These are phyloP conservation scores for Colletotrichum tamarilloi DNA, from an alignment of 2,329 filamentous ascomycete species.

Conservation along the genomic window DNA sequence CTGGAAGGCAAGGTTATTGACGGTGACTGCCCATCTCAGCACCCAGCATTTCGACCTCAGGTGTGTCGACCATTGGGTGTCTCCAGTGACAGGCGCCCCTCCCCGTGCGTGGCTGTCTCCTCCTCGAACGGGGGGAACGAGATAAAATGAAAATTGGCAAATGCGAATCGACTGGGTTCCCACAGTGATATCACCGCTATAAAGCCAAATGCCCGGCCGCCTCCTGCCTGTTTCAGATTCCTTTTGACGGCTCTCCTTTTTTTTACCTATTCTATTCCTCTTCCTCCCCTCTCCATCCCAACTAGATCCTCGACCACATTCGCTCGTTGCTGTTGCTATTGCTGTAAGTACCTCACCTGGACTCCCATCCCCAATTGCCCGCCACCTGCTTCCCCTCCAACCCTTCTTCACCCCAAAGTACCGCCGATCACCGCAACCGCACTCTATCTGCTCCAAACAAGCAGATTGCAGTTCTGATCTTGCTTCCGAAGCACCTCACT, in stretches of 20 bases:
- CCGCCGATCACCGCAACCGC: conserved; percentile 23
- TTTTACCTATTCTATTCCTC: neutral
- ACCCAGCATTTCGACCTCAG: neutral
- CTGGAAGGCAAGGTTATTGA: conserved; percentile 2
- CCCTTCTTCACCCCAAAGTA: neutral
- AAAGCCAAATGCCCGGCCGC: conserved; percentile 32
- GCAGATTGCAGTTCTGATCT: neutral
- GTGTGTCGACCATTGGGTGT: neutral
- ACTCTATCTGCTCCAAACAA: conserved; percentile 16
- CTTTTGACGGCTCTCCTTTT: conserved; percentile 10
- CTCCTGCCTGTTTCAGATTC: neutral
- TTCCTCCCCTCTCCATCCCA: neutral
- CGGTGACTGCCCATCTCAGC: neutral
- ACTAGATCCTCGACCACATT: conserved; percentile 11
- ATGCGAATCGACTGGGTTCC: conserved; percentile 34
- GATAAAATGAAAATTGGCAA: conserved; percentile 36
- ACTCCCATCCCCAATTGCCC: neutral
- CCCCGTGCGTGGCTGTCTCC: neutral
- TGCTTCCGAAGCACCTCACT: conserved; percentile 16
- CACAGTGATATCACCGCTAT: conserved; percentile 37
- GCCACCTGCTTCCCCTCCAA: neutral
- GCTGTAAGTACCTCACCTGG: conserved; percentile 18
- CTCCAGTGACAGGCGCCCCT: conserved; percentile 6
- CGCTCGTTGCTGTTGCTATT: conserved; percentile 25
- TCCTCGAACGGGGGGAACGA: conserved; percentile 26